A percentile compares a stretch with the other conserved stretches of the same genome.
These are phyloP conservation scores for Fusarium temperatum DNA, from an alignment of 2,329 filamentous ascomycete species.

Conservation along the genomic window DNA sequence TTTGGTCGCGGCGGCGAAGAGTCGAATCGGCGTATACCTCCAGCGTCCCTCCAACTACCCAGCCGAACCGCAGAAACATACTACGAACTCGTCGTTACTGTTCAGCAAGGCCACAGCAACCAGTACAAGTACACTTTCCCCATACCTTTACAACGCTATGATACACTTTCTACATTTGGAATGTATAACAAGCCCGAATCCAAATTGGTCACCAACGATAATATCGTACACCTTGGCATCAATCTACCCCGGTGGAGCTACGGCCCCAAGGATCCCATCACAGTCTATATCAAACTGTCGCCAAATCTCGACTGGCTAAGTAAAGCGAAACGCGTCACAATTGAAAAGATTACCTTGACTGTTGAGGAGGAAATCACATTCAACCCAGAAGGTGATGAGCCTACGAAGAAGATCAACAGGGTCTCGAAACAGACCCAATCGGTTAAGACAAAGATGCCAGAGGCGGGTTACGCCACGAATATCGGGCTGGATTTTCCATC, in stretches of 20 bases:
- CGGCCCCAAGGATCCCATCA: conserved; percentile 92
- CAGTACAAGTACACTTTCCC: conserved; percentile 93
- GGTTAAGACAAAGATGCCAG: conserved; percentile 85
- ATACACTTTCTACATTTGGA: conserved; percentile 96
- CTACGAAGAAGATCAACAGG: conserved; percentile 87
- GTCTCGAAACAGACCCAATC: conserved; percentile 84
- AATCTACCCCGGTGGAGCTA: conserved; percentile 96
- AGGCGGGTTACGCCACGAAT: conserved; percentile 92
- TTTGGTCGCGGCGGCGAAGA: conserved; percentile 93
- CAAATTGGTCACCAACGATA: conserved; percentile 85
- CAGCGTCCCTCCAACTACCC: conserved; percentile 88
- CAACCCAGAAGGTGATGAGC: conserved; percentile 96
- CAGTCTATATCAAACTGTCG: conserved; percentile 92
- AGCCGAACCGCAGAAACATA: conserved; percentile 96
- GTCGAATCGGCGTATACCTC: conserved; percentile 87
- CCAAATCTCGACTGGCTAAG: conserved; percentile 91
- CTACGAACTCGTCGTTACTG: conserved; percentile 95
- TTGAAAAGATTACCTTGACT: conserved; percentile 90
- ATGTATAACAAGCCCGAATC: conserved; percentile 99
- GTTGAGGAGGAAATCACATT: conserved; percentile 99
- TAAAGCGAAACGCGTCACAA: conserved; percentile 91
- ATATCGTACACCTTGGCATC: conserved; percentile 89
- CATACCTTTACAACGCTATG: conserved; percentile 90
- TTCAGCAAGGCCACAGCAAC: conserved; percentile 87
- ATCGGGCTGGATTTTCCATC: conserved; percentile 90